Percentiles rank a stretch among this genome's conserved stretches.
Conservation (phyloP, 179 eudicot species). For the Silene vulgaris region DNA sequence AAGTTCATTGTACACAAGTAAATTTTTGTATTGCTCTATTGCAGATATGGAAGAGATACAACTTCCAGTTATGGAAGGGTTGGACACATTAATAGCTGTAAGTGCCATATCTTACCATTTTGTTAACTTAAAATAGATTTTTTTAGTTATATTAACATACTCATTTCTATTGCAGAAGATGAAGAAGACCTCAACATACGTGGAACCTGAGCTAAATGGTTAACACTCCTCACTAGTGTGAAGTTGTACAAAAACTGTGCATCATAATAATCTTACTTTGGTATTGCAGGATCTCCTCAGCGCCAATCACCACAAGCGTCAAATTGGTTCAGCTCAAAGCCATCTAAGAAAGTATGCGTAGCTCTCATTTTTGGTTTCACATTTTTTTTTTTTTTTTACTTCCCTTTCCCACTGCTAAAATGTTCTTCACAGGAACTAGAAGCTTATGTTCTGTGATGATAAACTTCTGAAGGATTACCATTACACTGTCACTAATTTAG, state of each 20-base stretch:
- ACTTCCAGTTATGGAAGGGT: slow-evolving; percentile 75
- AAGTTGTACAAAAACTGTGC: neutral
- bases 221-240: slow-evolving; percentile 21
- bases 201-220: slow-evolving; percentile 58
- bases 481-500: neutral
- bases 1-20: neutral
- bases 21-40: slow-evolving; percentile 12
- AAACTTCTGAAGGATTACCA: neutral
- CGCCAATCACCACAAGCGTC: slow-evolving; percentile 34
- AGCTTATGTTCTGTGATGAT: neutral
- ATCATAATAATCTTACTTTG: slow-evolving; percentile 17
- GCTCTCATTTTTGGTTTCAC: neutral
- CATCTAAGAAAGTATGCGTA: slow-evolving; percentile 48
- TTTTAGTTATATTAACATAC: neutral
- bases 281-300: slow-evolving; percentile 42
- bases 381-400: neutral
- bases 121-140: neutral
- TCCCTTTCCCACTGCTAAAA: neutral
- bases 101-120: slow-evolving; percentile 25
- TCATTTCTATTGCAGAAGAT: slow-evolving; percentile 36
- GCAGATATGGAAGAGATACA: slow-evolving; percentile 45
- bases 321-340: slow-evolving; percentile 46
- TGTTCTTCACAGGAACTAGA: neutral
- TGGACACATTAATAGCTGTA: slow-evolving; percentile 60
- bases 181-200: slow-evolving; percentile 30